These are phyloP conservation scores for Acer negundo DNA, from an alignment of 345 rosid species.

Conservation along the genomic window DNA sequence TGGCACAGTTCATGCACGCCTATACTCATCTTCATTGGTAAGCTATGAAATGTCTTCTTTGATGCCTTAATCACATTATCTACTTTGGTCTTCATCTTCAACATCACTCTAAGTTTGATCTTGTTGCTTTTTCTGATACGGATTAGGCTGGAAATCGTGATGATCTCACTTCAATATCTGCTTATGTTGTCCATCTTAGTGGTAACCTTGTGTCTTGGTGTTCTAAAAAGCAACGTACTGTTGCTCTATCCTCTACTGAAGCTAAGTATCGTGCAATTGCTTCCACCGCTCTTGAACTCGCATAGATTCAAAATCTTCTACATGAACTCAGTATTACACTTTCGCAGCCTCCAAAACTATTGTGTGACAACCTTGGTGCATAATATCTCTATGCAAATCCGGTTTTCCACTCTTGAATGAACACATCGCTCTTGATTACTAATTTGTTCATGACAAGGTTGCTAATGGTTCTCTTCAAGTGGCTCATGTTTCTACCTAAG, in stretches of 20 bases:
- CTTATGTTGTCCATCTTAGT: no score
- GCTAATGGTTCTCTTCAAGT: not conserved
- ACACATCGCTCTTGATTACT: not conserved
- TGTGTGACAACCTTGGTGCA: conserved; percentile 10
- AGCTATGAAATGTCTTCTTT: no score
- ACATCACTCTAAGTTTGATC: no score
- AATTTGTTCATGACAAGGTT: not conserved
- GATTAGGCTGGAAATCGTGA: no score
- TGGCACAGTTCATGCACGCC: no score
- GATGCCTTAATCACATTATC: no score
- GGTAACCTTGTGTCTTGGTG: not conserved
- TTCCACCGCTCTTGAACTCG: not conserved
- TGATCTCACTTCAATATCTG: no score
- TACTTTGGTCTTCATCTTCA: no score
- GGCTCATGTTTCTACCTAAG: not conserved
- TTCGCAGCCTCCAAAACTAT: not conserved
- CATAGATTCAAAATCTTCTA: not conserved
- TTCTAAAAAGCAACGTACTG: not conserved
- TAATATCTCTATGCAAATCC: not conserved
- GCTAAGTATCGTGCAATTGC: not conserved
- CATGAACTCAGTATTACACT: not conserved
- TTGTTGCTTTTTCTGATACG: no score
- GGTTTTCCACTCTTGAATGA: not conserved
- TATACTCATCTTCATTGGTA: no score
- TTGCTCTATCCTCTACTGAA: not conserved